Evolutionary conservation across 345 rosid genomes (phyloP).

Genomic region (Schrenkiella parvula): DNA sequence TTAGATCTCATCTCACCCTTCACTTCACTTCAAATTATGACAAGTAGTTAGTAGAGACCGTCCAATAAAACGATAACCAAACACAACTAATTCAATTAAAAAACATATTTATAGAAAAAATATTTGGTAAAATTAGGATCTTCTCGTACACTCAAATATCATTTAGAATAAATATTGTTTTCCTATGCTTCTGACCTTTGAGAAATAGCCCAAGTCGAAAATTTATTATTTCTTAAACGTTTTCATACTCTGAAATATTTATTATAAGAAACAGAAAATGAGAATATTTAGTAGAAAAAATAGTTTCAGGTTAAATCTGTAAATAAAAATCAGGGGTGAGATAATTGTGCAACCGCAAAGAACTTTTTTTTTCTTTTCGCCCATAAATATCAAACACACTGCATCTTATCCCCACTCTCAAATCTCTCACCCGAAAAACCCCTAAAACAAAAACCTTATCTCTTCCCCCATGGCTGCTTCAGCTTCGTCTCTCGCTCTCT

Average conservation of each 20-base stretch:
- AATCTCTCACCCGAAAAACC: slow-evolving; percentile 19
- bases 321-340: background rate
- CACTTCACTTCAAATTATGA: background rate
- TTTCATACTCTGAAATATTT: no score
- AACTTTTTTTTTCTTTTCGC: background rate
- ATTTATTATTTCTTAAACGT: no score
- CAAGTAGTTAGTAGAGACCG: slow-evolving; percentile 21
- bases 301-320: background rate
- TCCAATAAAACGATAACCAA: background rate
- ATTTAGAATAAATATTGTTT: background rate
- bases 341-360: background rate
- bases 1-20: slow-evolving; percentile 24
- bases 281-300: background rate
- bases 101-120: background rate
- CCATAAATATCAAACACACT: slow-evolving; percentile 17
- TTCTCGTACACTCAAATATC: background rate
- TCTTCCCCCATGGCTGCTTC: slow-evolving; percentile 56
- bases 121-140: background rate
- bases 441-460: slow-evolving; percentile 32
- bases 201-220: no score
- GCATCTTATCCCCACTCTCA: slow-evolving; percentile 24
- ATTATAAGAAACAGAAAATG: background rate
- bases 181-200: background rate
- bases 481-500: slow-evolving; percentile 62
- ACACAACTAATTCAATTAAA: background rate